Evolutionary conservation across 192 early-diverging fungal genomes (phyloP), one percentile per base, ranked within the genome.

Genomic region (Coemansia sp.): DNA sequence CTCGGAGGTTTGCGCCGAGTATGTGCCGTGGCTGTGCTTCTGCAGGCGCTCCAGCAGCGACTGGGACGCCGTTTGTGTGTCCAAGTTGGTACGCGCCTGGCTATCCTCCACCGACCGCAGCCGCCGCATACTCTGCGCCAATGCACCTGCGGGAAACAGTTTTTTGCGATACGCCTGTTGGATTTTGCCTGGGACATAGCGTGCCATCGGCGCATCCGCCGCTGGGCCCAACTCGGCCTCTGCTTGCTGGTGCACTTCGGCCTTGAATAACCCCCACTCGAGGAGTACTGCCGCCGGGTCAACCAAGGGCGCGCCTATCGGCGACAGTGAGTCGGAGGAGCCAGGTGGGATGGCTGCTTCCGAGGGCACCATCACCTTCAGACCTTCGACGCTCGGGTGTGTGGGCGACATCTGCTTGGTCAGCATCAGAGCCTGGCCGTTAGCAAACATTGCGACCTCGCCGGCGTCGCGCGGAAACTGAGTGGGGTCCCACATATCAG

Each of bases 401-500:
- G 17, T 6, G 27, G 48, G 40, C 11, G 61, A 70, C 52, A 76
- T 34, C 63, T 53, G 40, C 0, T 42, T 33, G 0, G 65, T 15
- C 11, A 74, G 62, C 36, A 36, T 39, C 19, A 56, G 29, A 1
- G 56, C 48, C 56, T 70, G 68, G 3, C 10, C 32, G 4, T 44
- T 55, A 0, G 42, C 68, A 71, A 77, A 71, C 8, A 6, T 22
- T 18, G 50, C 46, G 2, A 44, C 39, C 9, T 44, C 60, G 5
- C 19, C 33, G 2, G 43, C 39, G 1, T 60, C 39, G 32, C 61
- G 52, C 1, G 74, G 74, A 35, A 71, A 60, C 48, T 77, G 68
- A 34, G 65, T 64, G 4, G 74, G 74, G 37, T 68, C 62, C 74
- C 74, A 77, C 68, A 77, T 71, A 21, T 77, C 74, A 5, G 68